A percentile compares a stretch with the other conserved stretches of the same genome.
phyloP scores from a whole-genome alignment of 2,329 filamentous ascomycete species.

The Apiospora koreana region DNA sequence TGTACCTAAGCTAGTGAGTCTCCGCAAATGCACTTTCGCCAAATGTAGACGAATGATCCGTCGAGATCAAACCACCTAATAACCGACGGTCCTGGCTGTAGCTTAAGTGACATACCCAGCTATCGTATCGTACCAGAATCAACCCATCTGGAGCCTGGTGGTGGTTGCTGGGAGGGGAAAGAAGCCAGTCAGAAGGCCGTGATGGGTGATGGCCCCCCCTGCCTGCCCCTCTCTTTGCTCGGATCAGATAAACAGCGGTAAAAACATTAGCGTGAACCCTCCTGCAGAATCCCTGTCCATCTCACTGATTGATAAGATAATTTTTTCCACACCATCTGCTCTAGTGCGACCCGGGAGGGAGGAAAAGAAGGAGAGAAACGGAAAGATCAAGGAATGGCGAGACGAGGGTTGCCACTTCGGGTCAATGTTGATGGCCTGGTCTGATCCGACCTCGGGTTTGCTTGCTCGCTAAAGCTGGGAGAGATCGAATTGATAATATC shows the following conservation, averaged over 20 bases:
- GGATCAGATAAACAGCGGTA: slow-evolving; percentile 8
- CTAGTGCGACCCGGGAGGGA: background rate
- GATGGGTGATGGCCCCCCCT: background rate
- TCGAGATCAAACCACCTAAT: background rate
- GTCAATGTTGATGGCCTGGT: background rate
- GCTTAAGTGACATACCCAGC: background rate
- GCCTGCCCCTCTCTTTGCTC: background rate
- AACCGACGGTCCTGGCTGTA: background rate
- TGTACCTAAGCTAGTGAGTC: too few relatives aligned
- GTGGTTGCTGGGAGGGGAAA: background rate
- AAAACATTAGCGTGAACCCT: background rate
- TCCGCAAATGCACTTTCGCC: background rate
- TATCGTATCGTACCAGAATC: background rate
- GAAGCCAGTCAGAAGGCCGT: background rate
- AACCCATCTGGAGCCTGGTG: background rate
- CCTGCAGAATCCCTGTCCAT: background rate
- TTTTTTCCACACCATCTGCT: background rate
- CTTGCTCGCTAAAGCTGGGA: background rate
- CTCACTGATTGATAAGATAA: slow-evolving; percentile 13
- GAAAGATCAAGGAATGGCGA: background rate
- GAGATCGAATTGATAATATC: background rate
- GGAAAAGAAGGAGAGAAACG: background rate
- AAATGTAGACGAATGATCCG: background rate
- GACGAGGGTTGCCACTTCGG: background rate
- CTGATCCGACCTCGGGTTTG: background rate